A percentile compares a stretch with the other conserved stretches of the same genome.
phyloP scores from a whole-genome alignment of 805 yeast genomes.

The Candida caryicola region DNA sequence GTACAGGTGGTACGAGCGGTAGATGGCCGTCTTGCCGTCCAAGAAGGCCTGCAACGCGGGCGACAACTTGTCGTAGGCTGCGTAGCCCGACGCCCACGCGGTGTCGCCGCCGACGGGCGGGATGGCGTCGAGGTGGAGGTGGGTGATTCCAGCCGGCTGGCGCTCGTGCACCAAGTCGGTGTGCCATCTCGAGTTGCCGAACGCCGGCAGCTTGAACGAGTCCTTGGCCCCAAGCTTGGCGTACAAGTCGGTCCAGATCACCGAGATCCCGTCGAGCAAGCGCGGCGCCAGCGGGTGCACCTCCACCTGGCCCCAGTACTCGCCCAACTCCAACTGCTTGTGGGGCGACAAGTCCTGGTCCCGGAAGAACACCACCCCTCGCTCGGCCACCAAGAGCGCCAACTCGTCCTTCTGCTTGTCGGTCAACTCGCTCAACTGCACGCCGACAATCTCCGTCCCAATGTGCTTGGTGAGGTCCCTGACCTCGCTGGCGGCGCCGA shows the following conservation, averaged over 20 bases:
- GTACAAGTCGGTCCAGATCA: conserved; percentile 32
- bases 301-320: conserved; percentile 30
- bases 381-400: conserved; percentile 29
- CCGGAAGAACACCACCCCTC: conserved; percentile 29
- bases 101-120: conserved; percentile 52
- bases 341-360: conserved; percentile 31
- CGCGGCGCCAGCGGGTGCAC: conserved; percentile 20
- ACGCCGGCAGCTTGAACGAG: conserved; percentile 25
- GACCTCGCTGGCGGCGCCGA: conserved; percentile 31
- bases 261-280: conserved; percentile 24
- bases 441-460: conserved; percentile 31
- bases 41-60: conserved; percentile 49
- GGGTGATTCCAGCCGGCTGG: conserved; percentile 38
- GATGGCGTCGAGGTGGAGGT: conserved; percentile 38
- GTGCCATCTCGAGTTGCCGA: conserved; percentile 32
- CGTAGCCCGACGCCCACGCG: conserved; percentile 56
- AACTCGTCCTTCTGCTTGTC: conserved; percentile 30
- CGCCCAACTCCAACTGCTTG: conserved; percentile 29
- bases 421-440: conserved; percentile 26
- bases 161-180: conserved; percentile 36
- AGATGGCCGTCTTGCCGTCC: conserved; percentile 51
- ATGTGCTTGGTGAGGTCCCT: conserved; percentile 27
- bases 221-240: conserved; percentile 26
- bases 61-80: conserved; percentile 54
- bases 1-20: conserved; percentile 39